Conservation (phyloP, 2,329 filamentous ascomycete genomes). For the Monosporascus ibericus region DNA sequence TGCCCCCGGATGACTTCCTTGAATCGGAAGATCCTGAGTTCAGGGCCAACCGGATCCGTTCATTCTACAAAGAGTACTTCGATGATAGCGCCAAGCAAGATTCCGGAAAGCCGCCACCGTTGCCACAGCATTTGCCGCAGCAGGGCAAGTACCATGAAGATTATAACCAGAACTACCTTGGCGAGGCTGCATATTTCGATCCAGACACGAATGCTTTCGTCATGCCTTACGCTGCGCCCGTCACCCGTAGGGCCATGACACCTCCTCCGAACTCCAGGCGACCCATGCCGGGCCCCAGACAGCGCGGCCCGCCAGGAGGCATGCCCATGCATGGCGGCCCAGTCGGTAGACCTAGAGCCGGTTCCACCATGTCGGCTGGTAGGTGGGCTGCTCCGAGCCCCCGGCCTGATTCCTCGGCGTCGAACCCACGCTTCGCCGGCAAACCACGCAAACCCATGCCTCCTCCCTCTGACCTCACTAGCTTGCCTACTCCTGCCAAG, state of each 20-base stretch:
- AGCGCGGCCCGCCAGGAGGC: slow-evolving; percentile 19
- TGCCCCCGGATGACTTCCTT: slow-evolving; percentile 76
- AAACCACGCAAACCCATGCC: slow-evolving; percentile 46
- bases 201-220: slow-evolving; percentile 65
- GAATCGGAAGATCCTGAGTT: slow-evolving; percentile 86
- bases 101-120: slow-evolving; percentile 14
- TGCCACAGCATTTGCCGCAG: slow-evolving; percentile 15
- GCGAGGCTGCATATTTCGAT: slow-evolving; percentile 63
- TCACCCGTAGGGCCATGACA: slow-evolving; percentile 89
- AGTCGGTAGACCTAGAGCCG: slow-evolving; percentile 47
- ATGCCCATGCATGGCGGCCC: slow-evolving; percentile 38
- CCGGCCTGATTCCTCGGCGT: slow-evolving; percentile 28
- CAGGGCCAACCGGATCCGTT: slow-evolving; percentile 91
- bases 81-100: slow-evolving; percentile 62
- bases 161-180: slow-evolving; percentile 63
- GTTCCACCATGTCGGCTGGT: slow-evolving; percentile 39
- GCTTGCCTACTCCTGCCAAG: slow-evolving; percentile 79
- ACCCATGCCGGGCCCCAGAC: slow-evolving; percentile 27
- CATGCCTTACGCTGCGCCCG: slow-evolving; percentile 77
- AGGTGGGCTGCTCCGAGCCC: slow-evolving; percentile 26
- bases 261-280: slow-evolving; percentile 59
- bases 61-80: slow-evolving; percentile 99
- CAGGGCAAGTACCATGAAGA: slow-evolving; percentile 62
- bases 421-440: slow-evolving; percentile 40
- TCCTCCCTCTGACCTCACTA: slow-evolving; percentile 66